Evolutionary conservation across 805 yeast genomes (phyloP), one percentile per base, ranked within the genome.

Genomic region (Candida maris): DNA sequence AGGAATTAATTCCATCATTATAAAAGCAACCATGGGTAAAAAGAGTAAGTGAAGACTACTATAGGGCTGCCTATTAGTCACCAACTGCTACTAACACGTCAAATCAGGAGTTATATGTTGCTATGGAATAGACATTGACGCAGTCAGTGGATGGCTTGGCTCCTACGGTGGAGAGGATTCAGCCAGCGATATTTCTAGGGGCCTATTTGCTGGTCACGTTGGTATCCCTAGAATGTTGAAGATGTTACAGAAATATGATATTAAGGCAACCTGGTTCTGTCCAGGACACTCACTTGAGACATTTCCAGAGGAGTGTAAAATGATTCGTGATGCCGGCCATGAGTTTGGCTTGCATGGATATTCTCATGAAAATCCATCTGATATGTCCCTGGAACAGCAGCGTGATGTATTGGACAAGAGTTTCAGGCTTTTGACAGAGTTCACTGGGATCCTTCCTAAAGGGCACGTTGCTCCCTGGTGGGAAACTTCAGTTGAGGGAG

Each of bases 241-340:
- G 35, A 34, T 62, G 48, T 49, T 62, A 28, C 56, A 55, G 27
- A 62, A 59, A 38, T 59, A 62, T 43, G 42, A 50, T 19, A 62
- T 62, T 46, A 62, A 61, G 35, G 67, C 60, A 5, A 62, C 67
- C 25, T 62, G 65, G 64, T 62, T 62, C 32, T 53, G 56, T 35
- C 67, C 67, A 7, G 67, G 65, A 17, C 67, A 62, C 39, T 59
- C 65, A 9, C 46, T 62, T n/a, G 65, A 61, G 41, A 62, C 67
- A 1, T 62, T 62, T 39, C 67, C 67, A 3, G 62, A 61, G 35
- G 59, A 56, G 30, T 57, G 64, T 36, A 60, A 56, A n/a, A 41
- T 49, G 52, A 48, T 62, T 16, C 54, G 61, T 27, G 65, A 62
- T 41, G 34, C 35, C 8, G 67, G 65, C 4, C 67, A 62, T 40